Percentiles rank a stretch among this genome's conserved stretches.
Conservation (phyloP, 352 stramenopile genomes). For the Proteromonas lacertae region DNA sequence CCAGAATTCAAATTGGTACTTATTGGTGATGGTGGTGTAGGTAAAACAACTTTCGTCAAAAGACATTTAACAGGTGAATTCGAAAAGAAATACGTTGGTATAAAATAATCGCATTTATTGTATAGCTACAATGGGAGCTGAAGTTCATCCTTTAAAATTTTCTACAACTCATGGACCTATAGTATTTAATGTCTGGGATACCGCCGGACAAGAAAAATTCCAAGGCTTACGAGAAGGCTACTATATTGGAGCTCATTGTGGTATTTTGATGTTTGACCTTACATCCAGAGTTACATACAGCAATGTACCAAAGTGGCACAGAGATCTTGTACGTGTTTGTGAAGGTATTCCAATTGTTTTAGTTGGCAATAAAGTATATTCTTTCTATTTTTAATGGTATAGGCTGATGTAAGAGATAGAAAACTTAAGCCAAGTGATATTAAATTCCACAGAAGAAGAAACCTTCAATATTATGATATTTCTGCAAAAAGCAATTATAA, state of each 20-base stretch:
- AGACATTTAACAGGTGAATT: conserved; percentile 97
- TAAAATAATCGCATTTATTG: background rate
- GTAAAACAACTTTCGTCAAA: conserved; percentile 99
- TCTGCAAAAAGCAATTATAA: conserved; percentile 99
- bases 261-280: conserved; percentile 99
- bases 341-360: conserved; percentile 99
- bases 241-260: conserved; percentile 95
- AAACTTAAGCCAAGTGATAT: conserved; percentile 99
- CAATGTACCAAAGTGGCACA: conserved; percentile 98
- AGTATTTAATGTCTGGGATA: conserved; percentile 99
- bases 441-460: conserved; percentile 99
- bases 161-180: conserved; percentile 94
- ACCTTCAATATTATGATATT: conserved; percentile 99
- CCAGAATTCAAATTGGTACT: conserved; percentile 99
- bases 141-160: conserved; percentile 92
- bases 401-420: conserved; percentile 28
- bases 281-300: conserved; percentile 99
- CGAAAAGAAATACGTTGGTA: conserved; percentile 94
- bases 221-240: conserved; percentile 68
- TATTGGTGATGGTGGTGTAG: conserved; percentile 91
- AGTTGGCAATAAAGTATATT: conserved; percentile 97
- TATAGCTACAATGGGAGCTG: conserved; percentile 78
- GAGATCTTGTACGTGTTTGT: conserved; percentile 92
- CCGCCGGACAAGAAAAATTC: conserved; percentile 95
- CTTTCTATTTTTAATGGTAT: no score